A percentile compares a stretch with the other conserved stretches of the same genome.
These are phyloP conservation scores for Lecanicillium sp. DNA, from an alignment of 2,329 filamentous ascomycete genomes.

Conservation along the genomic window DNA sequence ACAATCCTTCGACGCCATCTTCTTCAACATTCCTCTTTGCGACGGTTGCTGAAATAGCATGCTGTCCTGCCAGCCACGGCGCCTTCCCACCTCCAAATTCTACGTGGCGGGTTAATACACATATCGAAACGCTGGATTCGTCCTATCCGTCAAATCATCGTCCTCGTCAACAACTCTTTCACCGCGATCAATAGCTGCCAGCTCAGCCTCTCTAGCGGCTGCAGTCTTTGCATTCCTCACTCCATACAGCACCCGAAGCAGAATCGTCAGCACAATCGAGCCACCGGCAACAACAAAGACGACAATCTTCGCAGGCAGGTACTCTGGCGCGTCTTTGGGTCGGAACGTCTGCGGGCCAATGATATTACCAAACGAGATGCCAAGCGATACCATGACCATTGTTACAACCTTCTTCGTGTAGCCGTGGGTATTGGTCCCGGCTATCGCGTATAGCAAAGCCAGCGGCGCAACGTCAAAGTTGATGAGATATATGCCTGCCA, in stretches of 20 bases:
- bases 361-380: slow-evolving; percentile 45
- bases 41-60: no score
- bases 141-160: slow-evolving; percentile 26
- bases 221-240: slow-evolving; percentile 29
- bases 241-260: slow-evolving; percentile 22
- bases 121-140: slow-evolving; percentile 16
- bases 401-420: slow-evolving; percentile 44
- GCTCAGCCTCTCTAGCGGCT: slow-evolving; percentile 19
- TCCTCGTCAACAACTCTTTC: slow-evolving; percentile 14
- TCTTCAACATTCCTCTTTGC: no score
- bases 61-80: no score
- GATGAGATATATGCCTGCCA: slow-evolving; percentile 19
- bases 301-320: slow-evolving; percentile 44
- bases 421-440: slow-evolving; percentile 38
- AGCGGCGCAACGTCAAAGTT: slow-evolving; percentile 42
- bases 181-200: slow-evolving; percentile 23
- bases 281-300: slow-evolving; percentile 26
- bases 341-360: slow-evolving; percentile 50
- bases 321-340: slow-evolving; percentile 40
- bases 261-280: slow-evolving; percentile 22
- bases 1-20: no score
- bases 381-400: slow-evolving; percentile 38
- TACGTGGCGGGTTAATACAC: slow-evolving; percentile 9
- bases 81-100: no score
- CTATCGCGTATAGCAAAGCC: slow-evolving; percentile 43